These are phyloP conservation scores for Salinomyces thailandicus DNA, from an alignment of 2,329 filamentous ascomycete genomes.

Conservation along the genomic window DNA sequence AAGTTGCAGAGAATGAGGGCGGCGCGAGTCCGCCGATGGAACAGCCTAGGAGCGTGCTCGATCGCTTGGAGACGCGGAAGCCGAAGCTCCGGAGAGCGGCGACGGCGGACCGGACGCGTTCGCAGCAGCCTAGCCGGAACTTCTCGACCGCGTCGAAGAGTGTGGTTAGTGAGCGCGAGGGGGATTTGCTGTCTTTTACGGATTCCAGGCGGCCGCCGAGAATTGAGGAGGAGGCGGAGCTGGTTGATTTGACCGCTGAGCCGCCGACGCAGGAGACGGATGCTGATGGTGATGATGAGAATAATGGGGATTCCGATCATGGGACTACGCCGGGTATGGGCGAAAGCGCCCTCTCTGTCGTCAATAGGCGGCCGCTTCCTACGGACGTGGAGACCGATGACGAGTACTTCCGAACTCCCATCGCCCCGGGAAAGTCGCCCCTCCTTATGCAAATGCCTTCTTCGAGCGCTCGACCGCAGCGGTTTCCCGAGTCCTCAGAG, in stretches of 20 bases:
- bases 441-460: conserved; percentile 18
- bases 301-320: conserved; percentile 56
- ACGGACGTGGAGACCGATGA: conserved; percentile 23
- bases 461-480: conserved; percentile 16
- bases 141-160: conserved; percentile 44
- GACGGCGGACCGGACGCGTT: conserved; percentile 26
- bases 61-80: conserved; percentile 46
- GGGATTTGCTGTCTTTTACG: conserved; percentile 42
- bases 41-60: conserved; percentile 48
- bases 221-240: conserved; percentile 37
- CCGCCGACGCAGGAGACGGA: conserved; percentile 56
- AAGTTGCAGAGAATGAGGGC: conserved; percentile 47
- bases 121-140: conserved; percentile 28
- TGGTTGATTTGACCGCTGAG: conserved; percentile 28
- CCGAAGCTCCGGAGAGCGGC: conserved; percentile 43
- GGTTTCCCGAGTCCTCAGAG: conserved; percentile 18
- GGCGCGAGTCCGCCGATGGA: conserved; percentile 49
- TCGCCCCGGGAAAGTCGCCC: conserved; percentile 17
- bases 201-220: conserved; percentile 29
- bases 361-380: conserved; percentile 17
- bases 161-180: conserved; percentile 36
- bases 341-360: conserved; percentile 24
- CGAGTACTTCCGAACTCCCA: conserved; percentile 36
- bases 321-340: conserved; percentile 23
- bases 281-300: conserved; percentile 83